A percentile compares a stretch with the other conserved stretches of the same genome.
These are phyloP conservation scores for Stipa capillata DNA, from an alignment of 176 grass and related monocot species.

Conservation along the genomic window DNA sequence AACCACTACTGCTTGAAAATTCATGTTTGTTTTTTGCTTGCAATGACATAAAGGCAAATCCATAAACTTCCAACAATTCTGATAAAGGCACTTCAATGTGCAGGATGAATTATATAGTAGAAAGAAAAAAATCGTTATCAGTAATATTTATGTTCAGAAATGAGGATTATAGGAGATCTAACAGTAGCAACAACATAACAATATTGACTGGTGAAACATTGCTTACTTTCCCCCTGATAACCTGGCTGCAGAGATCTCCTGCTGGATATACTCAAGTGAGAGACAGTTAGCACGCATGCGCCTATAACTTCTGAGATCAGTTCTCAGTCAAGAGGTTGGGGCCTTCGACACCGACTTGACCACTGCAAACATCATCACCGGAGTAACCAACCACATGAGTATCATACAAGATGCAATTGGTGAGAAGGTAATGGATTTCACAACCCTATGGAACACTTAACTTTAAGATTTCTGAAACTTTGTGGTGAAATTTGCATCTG, in stretches of 20 bases:
- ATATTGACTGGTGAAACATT: not conserved
- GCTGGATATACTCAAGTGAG: slow-evolving; percentile 48
- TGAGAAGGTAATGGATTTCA: slow-evolving; percentile 29
- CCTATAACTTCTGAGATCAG: slow-evolving; percentile 27
- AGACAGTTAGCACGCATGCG: slow-evolving; percentile 38
- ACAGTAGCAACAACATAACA: not conserved
- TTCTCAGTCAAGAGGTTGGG: slow-evolving; percentile 44
- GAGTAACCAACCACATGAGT: slow-evolving; percentile 39
- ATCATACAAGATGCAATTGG: slow-evolving; percentile 54
- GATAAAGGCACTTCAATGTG: not conserved
- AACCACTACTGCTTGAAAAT: not conserved
- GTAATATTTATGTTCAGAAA: not conserved
- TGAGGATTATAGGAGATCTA: not conserved
- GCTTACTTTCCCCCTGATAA: not conserved
- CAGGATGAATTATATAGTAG: not conserved
- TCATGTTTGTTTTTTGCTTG: not conserved
- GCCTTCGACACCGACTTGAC: slow-evolving; percentile 48
- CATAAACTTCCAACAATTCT: not conserved
- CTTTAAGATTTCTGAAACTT: not conserved
- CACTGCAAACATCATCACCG: slow-evolving; percentile 34
- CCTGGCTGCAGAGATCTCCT: slow-evolving; percentile 30
- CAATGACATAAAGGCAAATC: not conserved
- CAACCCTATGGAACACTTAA: not conserved
- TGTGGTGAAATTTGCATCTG: slow-evolving; percentile 5
- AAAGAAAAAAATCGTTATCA: not conserved